Evolutionary conservation across 768 basidiomycete genomes (phyloP).

Genomic region (Lentinula detonsa): DNA sequence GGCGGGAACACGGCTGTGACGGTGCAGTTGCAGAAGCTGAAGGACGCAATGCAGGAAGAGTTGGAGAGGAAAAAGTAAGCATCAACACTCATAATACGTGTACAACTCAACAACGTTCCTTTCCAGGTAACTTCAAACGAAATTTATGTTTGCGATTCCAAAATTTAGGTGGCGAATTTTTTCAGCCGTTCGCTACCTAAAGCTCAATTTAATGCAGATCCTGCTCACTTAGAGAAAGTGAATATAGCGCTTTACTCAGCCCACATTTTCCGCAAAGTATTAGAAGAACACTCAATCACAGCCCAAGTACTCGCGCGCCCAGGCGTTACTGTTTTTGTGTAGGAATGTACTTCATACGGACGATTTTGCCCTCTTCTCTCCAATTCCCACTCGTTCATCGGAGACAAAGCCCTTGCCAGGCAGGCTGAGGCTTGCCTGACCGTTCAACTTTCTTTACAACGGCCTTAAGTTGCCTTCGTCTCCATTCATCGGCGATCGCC

Average conservation of each 20-base stretch:
- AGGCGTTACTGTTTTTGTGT: background rate
- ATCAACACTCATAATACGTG: background rate
- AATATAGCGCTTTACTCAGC: too few relatives aligned
- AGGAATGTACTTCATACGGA: background rate
- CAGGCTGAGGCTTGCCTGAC: too few relatives aligned
- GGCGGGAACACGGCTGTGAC: slow-evolving; percentile 50
- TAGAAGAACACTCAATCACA: too few relatives aligned
- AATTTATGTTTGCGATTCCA: too few relatives aligned
- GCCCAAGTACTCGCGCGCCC: too few relatives aligned
- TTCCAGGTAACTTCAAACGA: background rate
- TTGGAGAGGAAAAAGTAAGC: background rate
- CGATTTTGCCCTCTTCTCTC: background rate
- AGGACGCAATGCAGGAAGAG: slow-evolving; percentile 46
- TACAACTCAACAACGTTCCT: background rate
- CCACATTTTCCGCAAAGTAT: too few relatives aligned
- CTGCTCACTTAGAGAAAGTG: too few relatives aligned
- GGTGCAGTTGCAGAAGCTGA: slow-evolving; percentile 54
- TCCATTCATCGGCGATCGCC: background rate
- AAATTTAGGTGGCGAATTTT: too few relatives aligned
- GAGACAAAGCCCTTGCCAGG: background rate
- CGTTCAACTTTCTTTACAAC: background rate
- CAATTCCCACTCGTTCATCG: background rate
- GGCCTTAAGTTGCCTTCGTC: background rate
- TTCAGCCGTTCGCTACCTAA: too few relatives aligned
- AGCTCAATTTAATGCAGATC: too few relatives aligned